Base-by-base conservation (phyloP, 495 filamentous ascomycete genomes). In the Viridothelium virens region DNA sequence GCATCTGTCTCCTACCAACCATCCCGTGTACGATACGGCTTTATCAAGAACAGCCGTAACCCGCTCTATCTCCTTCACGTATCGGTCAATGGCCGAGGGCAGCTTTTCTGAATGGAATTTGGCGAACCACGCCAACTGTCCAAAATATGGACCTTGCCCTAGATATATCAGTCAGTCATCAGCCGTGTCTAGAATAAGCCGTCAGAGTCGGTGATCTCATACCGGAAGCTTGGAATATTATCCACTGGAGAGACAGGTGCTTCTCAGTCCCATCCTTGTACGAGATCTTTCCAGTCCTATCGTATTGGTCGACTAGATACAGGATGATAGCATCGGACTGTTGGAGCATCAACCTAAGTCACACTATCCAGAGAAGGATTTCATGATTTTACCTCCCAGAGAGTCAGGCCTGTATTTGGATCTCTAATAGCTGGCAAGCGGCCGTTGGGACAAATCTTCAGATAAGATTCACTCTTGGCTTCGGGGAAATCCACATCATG, bases 391-490 rank as follows among this genome's bases (percentile, higher is more conserved):
- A 53, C 48, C 48, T 73, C 71, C 86, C 87, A 91, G 12, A 91
- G 70, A 0, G 77, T 85, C 66, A 88, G 75, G 65, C 77, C 81
- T 0, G 83, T 87, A 77, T 92, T 91, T 25, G 84, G 81, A 72
- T 91, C 89, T 61, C 87, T 74, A 65, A 91, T 84, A 56, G 80
- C 77, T 48, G 82, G 87, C 12, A 87, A 64, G 2, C 90, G 87
- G 62, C 89, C 89, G 75, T 92, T 91, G 67, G 87, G 88, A 74
- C 89, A 91, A 77, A 88, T 69, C 7, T 76, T 76, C 6, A 77
- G 72, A 74, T 77, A 92, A 0, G 77, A 74, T 14, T 78, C 74
- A 34, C 78, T 72, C 75, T 92, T 92, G 70, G 87, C 73, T 1
- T 85, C 82, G 10, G 69, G 34, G 65, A 83, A 78, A 16, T 76